Percentiles rank a stretch among this genome's conserved stretches.
phyloP scores from a whole-genome alignment of 2,329 filamentous ascomycete species.

The Trichoderma semiorbis region DNA sequence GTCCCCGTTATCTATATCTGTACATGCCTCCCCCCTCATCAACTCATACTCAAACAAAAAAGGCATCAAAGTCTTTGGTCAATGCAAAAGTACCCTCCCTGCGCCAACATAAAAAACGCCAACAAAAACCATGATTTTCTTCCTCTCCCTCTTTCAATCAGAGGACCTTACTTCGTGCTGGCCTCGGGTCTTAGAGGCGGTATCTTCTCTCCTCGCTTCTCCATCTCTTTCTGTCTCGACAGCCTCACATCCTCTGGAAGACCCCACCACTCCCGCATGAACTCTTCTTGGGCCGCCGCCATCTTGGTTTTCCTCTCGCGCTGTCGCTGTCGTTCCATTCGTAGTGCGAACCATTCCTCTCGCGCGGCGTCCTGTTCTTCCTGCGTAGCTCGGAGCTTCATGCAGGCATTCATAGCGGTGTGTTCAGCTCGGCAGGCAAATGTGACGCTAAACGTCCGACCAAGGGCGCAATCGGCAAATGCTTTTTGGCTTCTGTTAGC shows the following conservation, averaged over 20 bases:
- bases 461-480: constrained; percentile 85
- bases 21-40: neutral
- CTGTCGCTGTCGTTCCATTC: constrained; percentile 66
- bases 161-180: neutral
- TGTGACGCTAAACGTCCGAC: constrained; percentile 81
- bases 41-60: neutral
- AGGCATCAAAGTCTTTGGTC: neutral
- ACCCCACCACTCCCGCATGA: constrained; percentile 66
- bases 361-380: constrained; percentile 82
- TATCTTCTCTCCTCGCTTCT: constrained; percentile 53
- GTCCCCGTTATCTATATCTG: neutral
- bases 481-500: constrained; percentile 47
- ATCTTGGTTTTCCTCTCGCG: constrained; percentile 60
- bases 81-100: neutral
- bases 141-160: neutral
- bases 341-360: constrained; percentile 85
- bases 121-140: neutral
- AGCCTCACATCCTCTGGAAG: constrained; percentile 55
- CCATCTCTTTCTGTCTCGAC: constrained; percentile 47
- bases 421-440: constrained; percentile 80
- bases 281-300: constrained; percentile 60
- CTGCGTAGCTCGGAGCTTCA: constrained; percentile 81
- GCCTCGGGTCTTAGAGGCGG: neutral
- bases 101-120: constrained; percentile 6
- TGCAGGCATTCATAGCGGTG: constrained; percentile 88